Conservation (phyloP, 441 rosid genomes). For the Theobroma grandiflorum region DNA sequence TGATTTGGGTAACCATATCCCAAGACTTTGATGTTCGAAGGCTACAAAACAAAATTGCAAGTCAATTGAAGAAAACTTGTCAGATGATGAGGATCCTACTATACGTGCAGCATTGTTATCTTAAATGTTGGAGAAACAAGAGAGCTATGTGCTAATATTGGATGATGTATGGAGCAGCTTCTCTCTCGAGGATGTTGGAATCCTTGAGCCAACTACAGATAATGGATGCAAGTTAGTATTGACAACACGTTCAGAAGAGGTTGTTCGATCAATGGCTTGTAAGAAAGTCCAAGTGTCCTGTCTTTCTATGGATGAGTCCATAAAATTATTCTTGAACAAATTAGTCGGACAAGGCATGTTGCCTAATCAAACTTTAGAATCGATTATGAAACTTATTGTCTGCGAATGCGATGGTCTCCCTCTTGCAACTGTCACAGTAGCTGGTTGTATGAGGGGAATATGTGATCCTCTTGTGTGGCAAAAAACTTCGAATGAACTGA, state of each 20-base stretch:
- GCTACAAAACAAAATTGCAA: constrained; percentile 41
- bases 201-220: constrained; percentile 43
- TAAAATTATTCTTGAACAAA: constrained; percentile 46
- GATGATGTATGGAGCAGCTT: constrained; percentile 60
- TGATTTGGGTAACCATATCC: constrained; percentile 51
- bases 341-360: constrained; percentile 30
- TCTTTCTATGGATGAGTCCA: constrained; percentile 40
- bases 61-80: constrained; percentile 32
- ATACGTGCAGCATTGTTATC: constrained; percentile 33
- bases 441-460: not conserved
- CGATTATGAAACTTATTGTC: constrained; percentile 41
- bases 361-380: constrained; percentile 31
- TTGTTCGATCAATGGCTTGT: constrained; percentile 49
- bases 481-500: not conserved
- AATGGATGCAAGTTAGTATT: constrained; percentile 52
- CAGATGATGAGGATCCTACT: not conserved
- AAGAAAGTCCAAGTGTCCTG: constrained; percentile 43
- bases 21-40: constrained; percentile 41
- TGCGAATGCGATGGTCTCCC: constrained; percentile 44
- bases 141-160: constrained; percentile 44
- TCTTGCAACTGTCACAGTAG: not conserved
- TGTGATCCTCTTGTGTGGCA: not conserved
- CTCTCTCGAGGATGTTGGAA: constrained; percentile 45
- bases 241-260: constrained; percentile 47
- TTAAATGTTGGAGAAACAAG: constrained; percentile 42